Conservation (phyloP, 1,139 yeast species). For the Geotrichum bryndzae region DNA sequence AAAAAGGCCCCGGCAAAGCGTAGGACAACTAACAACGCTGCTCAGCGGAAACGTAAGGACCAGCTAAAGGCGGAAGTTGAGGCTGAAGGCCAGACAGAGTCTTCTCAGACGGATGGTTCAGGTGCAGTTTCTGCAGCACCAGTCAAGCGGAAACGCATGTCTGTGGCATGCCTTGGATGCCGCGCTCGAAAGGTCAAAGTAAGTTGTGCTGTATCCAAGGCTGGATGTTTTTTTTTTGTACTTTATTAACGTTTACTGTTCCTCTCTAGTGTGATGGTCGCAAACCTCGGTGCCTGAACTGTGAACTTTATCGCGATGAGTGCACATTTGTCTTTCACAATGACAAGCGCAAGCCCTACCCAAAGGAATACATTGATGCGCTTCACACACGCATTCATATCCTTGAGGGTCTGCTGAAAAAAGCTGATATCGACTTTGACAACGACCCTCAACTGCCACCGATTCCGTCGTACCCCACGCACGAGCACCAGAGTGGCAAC, state of each 20-base stretch:
- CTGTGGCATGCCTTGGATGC: constrained; percentile 62
- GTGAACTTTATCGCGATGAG: constrained; percentile 48
- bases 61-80: not conserved
- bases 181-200: constrained; percentile 47
- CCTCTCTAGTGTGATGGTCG: constrained; percentile 49
- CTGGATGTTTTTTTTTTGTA: not conserved
- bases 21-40: not conserved
- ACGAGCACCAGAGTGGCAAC: not conserved
- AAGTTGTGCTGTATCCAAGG: not conserved
- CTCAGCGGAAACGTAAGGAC: not conserved
- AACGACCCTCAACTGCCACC: constrained; percentile 1
- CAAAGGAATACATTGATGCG: constrained; percentile 21
- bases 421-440: constrained; percentile 17
- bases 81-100: not conserved
- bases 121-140: constrained; percentile 3
- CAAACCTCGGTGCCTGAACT: constrained; percentile 57
- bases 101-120: not conserved
- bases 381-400: constrained; percentile 16
- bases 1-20: not conserved
- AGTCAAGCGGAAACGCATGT: constrained; percentile 36
- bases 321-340: constrained; percentile 20
- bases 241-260: not conserved
- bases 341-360: constrained; percentile 22
- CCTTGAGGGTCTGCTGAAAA: constrained; percentile 17
- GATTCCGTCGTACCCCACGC: not conserved